Base-by-base conservation (phyloP, 192 early-diverging fungal genomes). In the Entophlyctis luteolus region DNA sequence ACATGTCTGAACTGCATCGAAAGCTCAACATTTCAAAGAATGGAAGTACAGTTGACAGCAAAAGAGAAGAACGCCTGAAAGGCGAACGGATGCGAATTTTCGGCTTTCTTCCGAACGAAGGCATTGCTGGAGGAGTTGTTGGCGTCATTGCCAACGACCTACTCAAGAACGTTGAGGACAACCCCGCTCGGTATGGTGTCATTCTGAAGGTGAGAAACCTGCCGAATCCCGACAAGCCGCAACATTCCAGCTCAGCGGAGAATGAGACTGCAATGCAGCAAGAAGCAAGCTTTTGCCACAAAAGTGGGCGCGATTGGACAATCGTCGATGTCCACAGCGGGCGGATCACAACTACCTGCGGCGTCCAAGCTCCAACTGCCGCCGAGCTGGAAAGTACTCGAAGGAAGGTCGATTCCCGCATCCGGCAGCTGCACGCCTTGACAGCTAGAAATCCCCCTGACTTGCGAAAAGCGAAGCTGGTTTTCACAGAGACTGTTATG, bases 71-170 rank as follows among this genome's bases (percentile, higher is more conserved):
- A 4, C 22, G 39, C 29, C 54, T 32, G 4, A 33, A 52, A 33
- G 32, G 52, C 2, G 56, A 49, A 22, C 58, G 58, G 27, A 4
- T 12, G 35, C 6, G 48, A 5, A 55, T 65, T 3, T 33, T 75
- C 18, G 73, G 73, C 4, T 75, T 75, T 49, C 73, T 65, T 50
- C 73, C 67, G 50, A 47, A 29, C 4, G 66, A 75, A 18, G 67
- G 68, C 5, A 25, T 59, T 2, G 67, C 54, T 20, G 73, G 73
- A 12, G 73, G 73, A 12, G 56, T 75, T 0, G 20, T 70, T 4
- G 65, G 59, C 4, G 59, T 77, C 18, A 20, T 77, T 3, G 63
- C 32, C 4, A 57, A 55, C n/a, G 72, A 77, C 38, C 55, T 77
- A 4, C 28, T 73, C 3, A 33, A 16, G 8, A 48, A 57, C 18